Percentiles rank a stretch among this genome's conserved stretches.
Evolutionary conservation across 345 rosid species (phyloP).

Genomic region (Erodium maritimum): DNA sequence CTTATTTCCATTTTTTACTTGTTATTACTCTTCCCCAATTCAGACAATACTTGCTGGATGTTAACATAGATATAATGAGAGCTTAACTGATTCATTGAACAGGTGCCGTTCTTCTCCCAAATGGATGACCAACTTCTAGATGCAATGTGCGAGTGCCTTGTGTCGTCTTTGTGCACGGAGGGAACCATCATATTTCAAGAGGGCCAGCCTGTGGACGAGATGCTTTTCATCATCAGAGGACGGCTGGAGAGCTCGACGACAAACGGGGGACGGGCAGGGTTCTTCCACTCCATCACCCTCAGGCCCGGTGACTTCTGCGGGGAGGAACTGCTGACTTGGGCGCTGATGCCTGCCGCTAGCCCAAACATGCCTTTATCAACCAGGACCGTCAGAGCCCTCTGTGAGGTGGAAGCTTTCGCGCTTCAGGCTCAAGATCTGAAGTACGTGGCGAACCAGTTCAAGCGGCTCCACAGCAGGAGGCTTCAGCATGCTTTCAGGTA

Average conservation of each 20-base stretch:
- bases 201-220: conserved; percentile 84
- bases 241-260: conserved; percentile 88
- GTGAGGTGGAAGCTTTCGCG: conserved; percentile 87
- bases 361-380: conserved; percentile 65
- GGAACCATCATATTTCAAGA: conserved; percentile 67
- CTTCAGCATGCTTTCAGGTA: conserved; percentile 91
- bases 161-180: conserved; percentile 57
- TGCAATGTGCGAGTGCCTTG: conserved; percentile 82
- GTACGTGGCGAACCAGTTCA: conserved; percentile 77
- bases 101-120: conserved; percentile 92
- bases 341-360: conserved; percentile 66
- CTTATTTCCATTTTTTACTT: no score
- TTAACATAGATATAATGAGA: neutral
- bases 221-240: conserved; percentile 83
- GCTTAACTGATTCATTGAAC: conserved; percentile 3
- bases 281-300: conserved; percentile 78
- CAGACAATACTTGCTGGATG: no score
- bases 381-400: conserved; percentile 51
- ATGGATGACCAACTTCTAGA: conserved; percentile 94
- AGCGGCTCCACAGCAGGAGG: conserved; percentile 79
- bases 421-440: conserved; percentile 79
- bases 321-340: conserved; percentile 90
- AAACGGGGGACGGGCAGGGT: conserved; percentile 80
- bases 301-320: conserved; percentile 91
- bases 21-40: no score